Percentiles rank a stretch among this genome's conserved stretches.
These are phyloP conservation scores for Tolypocladium paradoxum DNA, from an alignment of 2,329 filamentous ascomycete genomes.

Conservation along the genomic window DNA sequence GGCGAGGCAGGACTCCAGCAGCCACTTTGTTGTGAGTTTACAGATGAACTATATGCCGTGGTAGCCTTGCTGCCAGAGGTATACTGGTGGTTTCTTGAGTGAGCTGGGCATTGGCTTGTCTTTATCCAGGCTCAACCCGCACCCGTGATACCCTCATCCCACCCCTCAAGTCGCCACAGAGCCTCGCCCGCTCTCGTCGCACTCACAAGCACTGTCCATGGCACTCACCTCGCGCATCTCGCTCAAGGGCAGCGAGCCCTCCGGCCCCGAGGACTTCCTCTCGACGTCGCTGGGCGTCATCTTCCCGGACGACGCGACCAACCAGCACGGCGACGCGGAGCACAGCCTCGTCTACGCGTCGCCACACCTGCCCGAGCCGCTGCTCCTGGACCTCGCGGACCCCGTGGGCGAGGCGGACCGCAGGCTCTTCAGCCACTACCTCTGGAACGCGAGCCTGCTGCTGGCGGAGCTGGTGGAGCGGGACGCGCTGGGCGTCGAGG, in stretches of 20 bases:
- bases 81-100: neutral
- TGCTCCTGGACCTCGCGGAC: slow-evolving; percentile 35
- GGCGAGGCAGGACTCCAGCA: neutral
- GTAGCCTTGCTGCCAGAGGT: neutral
- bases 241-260: slow-evolving; percentile 11
- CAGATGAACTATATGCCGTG: neutral
- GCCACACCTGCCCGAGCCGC: slow-evolving; percentile 33
- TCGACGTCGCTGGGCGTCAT: slow-evolving; percentile 48
- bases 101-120: neutral
- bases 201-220: slow-evolving; percentile 22
- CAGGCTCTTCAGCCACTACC: slow-evolving; percentile 57
- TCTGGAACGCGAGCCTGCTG: slow-evolving; percentile 58
- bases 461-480: slow-evolving; percentile 46
- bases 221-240: slow-evolving; percentile 27
- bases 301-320: slow-evolving; percentile 57
- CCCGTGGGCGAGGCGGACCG: slow-evolving; percentile 42
- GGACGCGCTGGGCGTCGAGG: slow-evolving; percentile 23
- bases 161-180: neutral
- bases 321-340: slow-evolving; percentile 53
- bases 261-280: slow-evolving; percentile 48
- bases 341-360: slow-evolving; percentile 49
- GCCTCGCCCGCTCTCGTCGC: neutral
- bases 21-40: neutral
- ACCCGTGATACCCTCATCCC: neutral
- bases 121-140: neutral